Evolutionary conservation across 2,329 filamentous ascomycete genomes (phyloP), one percentile per base, ranked within the genome.

Genomic region (Aspergillus sergii): DNA sequence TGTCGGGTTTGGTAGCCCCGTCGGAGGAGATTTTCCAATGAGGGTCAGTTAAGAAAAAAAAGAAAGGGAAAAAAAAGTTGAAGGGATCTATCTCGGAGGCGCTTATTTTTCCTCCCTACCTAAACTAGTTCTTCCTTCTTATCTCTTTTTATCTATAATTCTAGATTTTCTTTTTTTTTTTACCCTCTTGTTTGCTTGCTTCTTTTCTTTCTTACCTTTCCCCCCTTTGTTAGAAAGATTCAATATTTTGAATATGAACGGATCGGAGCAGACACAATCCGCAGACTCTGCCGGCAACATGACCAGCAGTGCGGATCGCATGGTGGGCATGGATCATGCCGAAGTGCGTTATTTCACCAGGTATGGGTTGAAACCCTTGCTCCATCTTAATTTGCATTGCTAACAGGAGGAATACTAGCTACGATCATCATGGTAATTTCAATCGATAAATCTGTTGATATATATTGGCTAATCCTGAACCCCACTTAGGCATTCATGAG

Each of bases 291-390:
- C 73, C 60, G 68, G 66, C 54, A 68, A 68, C 56, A 77, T 72
- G 59, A 69, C 75, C 63, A 80, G 78, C 73, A 81, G 79, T 61
- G 81, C 80, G 65, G 81, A 83, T 68, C 76, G 79, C 65, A 81
- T 83, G 80, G 79, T 79, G 39, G 81, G 80, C 72, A 89, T 97
- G 86, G 91, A 92, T 78, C 94, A 97, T 83, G 95, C 94, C 68
- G 95, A 99, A 85, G 93, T 96, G 80, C 95, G 98, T 81, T 99
- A 98, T 85, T 98, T 98, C 85, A 98, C 97, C 84, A 97, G 93
- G 94, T 96, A 82, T 69, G 77, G 62, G 1, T 2, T 30, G 56
- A 58, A 30, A 23, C 46, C 10, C 23, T 26, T 34, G 45, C 9
- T 19, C 46, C 48, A 21, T 11, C 32, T 30, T n/a, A 54, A 21